Conservation (phyloP, 108 stramenopile species). For the Schizochytrium sp. region DNA sequence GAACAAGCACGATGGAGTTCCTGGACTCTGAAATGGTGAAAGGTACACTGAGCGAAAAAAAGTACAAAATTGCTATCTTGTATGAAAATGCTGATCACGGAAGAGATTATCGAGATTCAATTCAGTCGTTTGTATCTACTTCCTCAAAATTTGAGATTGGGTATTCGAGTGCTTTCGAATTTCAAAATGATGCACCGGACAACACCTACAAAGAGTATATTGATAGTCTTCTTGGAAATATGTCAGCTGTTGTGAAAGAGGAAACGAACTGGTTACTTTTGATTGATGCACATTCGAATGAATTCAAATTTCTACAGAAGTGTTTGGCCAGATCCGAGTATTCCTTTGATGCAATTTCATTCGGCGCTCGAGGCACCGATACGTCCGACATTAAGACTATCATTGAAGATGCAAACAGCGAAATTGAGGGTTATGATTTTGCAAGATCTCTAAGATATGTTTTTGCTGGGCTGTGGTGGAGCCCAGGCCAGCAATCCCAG, state of each 20-base stretch:
- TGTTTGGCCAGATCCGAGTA: background rate
- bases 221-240: background rate
- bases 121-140: background rate
- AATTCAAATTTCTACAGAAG: background rate
- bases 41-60: background rate
- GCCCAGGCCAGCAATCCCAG: constrained; percentile 4
- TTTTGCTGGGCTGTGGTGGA: constrained; percentile 59
- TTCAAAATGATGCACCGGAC: background rate
- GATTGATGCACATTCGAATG: constrained; percentile 12
- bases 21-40: background rate
- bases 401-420: background rate
- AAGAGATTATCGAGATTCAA: background rate
- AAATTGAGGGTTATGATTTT: background rate
- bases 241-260: background rate
- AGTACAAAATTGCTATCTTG: constrained; percentile 16
- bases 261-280: background rate
- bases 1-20: constrained; percentile 7
- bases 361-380: constrained; percentile 43
- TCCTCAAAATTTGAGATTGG: background rate
- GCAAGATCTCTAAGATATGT: background rate
- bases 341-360: constrained; percentile 34
- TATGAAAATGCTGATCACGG: constrained; percentile 46
- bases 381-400: background rate
- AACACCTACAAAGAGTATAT: background rate
- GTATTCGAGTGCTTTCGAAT: background rate